Evolutionary conservation across 2,329 filamentous ascomycete species (phyloP), one percentile per base, ranked within the genome.

Genomic region (Stemphylium lycopersici): DNA sequence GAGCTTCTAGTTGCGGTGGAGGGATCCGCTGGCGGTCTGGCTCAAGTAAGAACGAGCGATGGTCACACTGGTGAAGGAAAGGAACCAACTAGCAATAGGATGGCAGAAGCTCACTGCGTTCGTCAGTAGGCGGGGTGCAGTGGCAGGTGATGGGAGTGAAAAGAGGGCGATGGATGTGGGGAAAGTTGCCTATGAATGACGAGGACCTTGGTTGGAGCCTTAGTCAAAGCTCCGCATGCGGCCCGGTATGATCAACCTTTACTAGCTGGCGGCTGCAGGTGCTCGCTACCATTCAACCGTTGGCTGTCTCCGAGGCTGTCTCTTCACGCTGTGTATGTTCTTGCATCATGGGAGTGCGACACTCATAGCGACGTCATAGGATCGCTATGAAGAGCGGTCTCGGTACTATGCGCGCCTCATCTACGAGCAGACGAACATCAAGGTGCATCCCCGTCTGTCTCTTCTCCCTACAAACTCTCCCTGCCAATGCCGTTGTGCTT

Each of bases 151-250:
- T 38, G 36, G 52, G 33, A 31, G 42, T 31, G 41, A 43, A 49
- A 52, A 59, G 49, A 53, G 47, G 41, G 54, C 34, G 26, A 37
- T 53, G 39, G 49, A 53, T 56, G 56, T 54, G 56, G 56, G 52
- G 56, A 52, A 52, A 38, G 55, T 52, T 56, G 48, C 24, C 52
- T 47, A 58, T 45, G 48, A 41, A 58, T 58, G 55, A 58, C 55
- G 55, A 58, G 48, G 52, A 51, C 31, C 44, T 53, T 36, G 44
- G 39, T 51, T 37, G 44, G 44, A 41, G 20, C 20, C 48, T 48
- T 55, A 59, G 56, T 50, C 53, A 48, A 57, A 57, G 56, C 56
- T 56, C 54, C 48, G 49, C 56, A 52, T 32, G 53, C 52, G 48
- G 52, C 34, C 56, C 40, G 52, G 46, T 42, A 51, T 38, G 47